Evolutionary conservation across 495 filamentous ascomycete genomes (phyloP).

Genomic region (Apodospora peruviana): DNA sequence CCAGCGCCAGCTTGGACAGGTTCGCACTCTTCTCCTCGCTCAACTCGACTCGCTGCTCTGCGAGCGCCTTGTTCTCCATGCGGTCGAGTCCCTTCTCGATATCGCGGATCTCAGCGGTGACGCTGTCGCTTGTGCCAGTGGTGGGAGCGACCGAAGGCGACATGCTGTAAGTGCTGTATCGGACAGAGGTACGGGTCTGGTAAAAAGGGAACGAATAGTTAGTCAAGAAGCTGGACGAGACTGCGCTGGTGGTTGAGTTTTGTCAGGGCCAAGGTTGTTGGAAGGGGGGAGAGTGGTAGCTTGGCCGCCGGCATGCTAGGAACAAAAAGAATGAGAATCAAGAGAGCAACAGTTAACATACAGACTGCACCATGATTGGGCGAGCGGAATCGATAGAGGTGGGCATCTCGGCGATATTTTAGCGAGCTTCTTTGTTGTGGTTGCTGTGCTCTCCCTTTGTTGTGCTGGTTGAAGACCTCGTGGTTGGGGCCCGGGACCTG

Average conservation of each 20-base stretch:
- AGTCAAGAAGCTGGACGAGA: neutral
- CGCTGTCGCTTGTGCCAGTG: constrained; percentile 50
- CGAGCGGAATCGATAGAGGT: constrained; percentile 66
- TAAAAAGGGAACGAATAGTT: neutral
- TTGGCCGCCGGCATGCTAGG: neutral
- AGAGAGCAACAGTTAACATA: constrained; percentile 38
- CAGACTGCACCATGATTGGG: constrained; percentile 71
- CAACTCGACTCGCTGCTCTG: constrained; percentile 78
- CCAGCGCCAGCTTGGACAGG: constrained; percentile 82
- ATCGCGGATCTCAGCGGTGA: constrained; percentile 68
- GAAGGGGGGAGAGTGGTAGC: constrained; percentile 3
- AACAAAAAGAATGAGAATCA: neutral
- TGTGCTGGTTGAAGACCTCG: neutral
- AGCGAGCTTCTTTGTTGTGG: neutral
- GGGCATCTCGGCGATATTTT: constrained; percentile 40
- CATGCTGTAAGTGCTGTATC: constrained; percentile 76
- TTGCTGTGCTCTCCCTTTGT: neutral
- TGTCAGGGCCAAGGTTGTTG: neutral
- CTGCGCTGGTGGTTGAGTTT: neutral
- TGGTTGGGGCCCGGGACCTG: neutral
- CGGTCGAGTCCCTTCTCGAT: constrained; percentile 81
- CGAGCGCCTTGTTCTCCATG: constrained; percentile 83
- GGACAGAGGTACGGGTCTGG: constrained; percentile 62
- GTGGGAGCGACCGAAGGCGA: constrained; percentile 67
- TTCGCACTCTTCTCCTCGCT: constrained; percentile 77